Base-by-base conservation (phyloP, 768 basidiomycete genomes). In the Leucosporidium scottii region DNA sequence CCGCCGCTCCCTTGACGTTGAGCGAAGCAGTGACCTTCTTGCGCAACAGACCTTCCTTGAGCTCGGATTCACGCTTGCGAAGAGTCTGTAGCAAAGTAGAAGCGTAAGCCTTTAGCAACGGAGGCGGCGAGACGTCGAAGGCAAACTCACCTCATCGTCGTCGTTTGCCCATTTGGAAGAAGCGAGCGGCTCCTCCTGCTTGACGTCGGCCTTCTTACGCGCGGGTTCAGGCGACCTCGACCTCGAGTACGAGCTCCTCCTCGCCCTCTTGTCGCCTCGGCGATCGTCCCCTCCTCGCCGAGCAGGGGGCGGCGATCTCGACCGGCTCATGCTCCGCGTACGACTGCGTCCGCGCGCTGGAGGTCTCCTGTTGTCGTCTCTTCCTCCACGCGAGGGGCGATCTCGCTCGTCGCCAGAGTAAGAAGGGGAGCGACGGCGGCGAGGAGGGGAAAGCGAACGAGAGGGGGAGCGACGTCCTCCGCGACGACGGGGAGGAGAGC, bases 21-120 rank as follows among this genome's bases (percentile, higher is more conserved):
- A 59, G 47, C 23, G 55, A 53, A 0, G 64, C 61, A 12, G 58
- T 30, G 2, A 72, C 62, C 59, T 72, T 72, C 28, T 64, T 63
- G 36, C 68, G 62, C 51, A 72, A 18, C 6, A 72, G 47, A 6
- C 60, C 65, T 31, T 72, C 71, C 60, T 59, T 68, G 21, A 72
- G 56, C 36, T 68, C 67, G 6, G 20, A 27, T 34, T 72, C 71
- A 15, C 67, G 54, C 18, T 60, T 53, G 9, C 56, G 7, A 13
- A 68, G 34, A 1, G 13, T 25, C 49, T 67, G 63, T 23, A 18
- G 13, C 34, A 15, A 44, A 13, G 39, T 2, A 2, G 3, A 44
- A 44, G 39, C 5, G 12, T 10, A 44, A 15, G 39, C 3, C 13
- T 2, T 44, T 13, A 44, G 13, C 15, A 13, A 44, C 7, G 10